These are phyloP conservation scores for Trichoderma aggressivum DNA, from an alignment of 2,329 filamentous ascomycete genomes.

Conservation along the genomic window DNA sequence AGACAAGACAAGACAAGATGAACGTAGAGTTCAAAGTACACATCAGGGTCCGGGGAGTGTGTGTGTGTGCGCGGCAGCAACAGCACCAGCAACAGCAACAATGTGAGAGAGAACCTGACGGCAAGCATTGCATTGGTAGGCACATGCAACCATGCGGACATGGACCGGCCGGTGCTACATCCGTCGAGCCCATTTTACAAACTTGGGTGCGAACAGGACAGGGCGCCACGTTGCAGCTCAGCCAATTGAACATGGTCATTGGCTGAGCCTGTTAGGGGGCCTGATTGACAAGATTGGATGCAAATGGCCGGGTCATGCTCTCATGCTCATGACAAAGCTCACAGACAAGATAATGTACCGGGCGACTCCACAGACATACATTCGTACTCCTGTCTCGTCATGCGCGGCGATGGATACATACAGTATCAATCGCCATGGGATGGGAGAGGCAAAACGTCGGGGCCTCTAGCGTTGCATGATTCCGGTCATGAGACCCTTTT, in stretches of 20 bases:
- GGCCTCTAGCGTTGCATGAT: conserved; percentile 29
- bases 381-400: conserved; percentile 6
- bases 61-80: not conserved
- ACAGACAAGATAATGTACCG: not conserved
- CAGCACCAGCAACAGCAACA: not conserved
- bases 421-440: too few species aligned
- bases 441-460: conserved; percentile 20
- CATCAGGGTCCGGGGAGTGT: not conserved
- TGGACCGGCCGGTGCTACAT: conserved; percentile 8
- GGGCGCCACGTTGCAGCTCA: conserved; percentile 22
- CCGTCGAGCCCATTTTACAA: conserved; percentile 1
- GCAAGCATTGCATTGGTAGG: not conserved
- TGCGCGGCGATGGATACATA: conserved; percentile 17
- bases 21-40: not conserved
- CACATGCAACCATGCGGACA: not conserved
- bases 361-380: conserved; percentile 3
- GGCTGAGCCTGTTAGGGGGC: conserved; percentile 5
- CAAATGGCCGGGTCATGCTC: not conserved
- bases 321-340: not conserved
- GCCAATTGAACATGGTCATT: conserved; percentile 20
- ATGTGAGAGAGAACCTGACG: not conserved
- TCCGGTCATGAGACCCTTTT: conserved; percentile 32
- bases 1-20: not conserved
- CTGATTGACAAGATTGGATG: conserved; percentile 12
- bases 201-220: conserved; percentile 13